A percentile compares a stretch with the other conserved stretches of the same genome.
These are phyloP conservation scores for Nitzschia sp. DNA, from an alignment of 108 stramenopile species.

Conservation along the genomic window DNA sequence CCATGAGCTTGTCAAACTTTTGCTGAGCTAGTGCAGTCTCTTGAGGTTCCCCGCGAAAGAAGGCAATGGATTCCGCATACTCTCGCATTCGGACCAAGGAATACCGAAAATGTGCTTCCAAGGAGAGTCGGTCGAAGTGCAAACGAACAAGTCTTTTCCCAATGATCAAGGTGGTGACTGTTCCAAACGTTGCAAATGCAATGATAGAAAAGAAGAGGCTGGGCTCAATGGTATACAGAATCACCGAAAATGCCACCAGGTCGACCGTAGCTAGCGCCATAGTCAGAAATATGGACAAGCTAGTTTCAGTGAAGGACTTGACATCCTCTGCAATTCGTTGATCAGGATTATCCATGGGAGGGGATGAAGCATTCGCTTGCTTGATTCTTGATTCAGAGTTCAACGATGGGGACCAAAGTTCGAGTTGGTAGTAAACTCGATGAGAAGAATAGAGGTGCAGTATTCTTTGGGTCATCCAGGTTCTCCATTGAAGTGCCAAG, in stretches of 20 bases:
- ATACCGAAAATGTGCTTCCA: conserved; percentile 92
- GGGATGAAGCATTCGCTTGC: too few species aligned
- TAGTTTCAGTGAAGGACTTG: conserved; percentile 81
- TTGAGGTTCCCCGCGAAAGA: conserved; percentile 88
- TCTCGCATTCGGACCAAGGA: conserved; percentile 84
- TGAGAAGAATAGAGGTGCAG: conserved; percentile 52
- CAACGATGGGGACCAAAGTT: conserved; percentile 16
- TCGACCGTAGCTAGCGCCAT: conserved; percentile 85
- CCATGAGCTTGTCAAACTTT: conserved; percentile 68
- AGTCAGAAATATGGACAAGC: conserved; percentile 87
- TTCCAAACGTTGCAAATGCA: conserved; percentile 80
- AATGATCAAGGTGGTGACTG: conserved; percentile 57
- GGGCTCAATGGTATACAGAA: conserved; percentile 88
- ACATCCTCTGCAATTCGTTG: conserved; percentile 96
- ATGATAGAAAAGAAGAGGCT: conserved; percentile 86
- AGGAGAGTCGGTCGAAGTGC: conserved; percentile 78
- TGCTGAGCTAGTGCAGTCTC: conserved; percentile 67
- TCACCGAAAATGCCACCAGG: conserved; percentile 85
- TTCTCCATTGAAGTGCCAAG: conserved; percentile 60
- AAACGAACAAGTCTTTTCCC: conserved; percentile 76
- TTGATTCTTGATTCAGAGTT: too few species aligned
- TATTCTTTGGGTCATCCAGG: conserved; percentile 77
- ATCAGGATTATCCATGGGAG: conserved; percentile 82
- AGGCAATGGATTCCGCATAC: conserved; percentile 96
- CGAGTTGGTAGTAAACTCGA: conserved; percentile 48